These are phyloP conservation scores for Rhodofomes roseus DNA, from an alignment of 1,284 basidiomycete genomes.

Conservation along the genomic window DNA sequence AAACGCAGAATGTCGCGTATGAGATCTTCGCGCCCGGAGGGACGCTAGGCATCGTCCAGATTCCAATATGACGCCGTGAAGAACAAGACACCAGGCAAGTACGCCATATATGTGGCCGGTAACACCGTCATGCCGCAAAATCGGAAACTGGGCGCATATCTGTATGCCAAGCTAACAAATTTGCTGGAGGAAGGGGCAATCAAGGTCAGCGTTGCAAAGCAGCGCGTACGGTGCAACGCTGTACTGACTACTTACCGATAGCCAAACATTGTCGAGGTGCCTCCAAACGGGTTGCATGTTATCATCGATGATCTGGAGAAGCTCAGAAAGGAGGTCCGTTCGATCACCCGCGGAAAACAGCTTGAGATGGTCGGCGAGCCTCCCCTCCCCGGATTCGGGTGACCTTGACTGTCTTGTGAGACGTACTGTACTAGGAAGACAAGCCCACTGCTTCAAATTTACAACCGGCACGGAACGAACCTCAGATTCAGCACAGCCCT, in stretches of 20 bases:
- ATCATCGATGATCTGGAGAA: slow-evolving; percentile 39
- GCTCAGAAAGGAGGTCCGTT: slow-evolving; percentile 39
- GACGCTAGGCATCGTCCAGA: slow-evolving; percentile 13
- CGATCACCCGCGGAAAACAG: slow-evolving; percentile 42
- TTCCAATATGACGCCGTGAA: slow-evolving; percentile 5
- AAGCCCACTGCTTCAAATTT: no score
- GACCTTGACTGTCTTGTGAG: no score
- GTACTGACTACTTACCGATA: neutral
- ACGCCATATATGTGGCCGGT: slow-evolving; percentile 6
- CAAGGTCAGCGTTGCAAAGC: slow-evolving; percentile 9
- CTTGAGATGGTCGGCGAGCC: no score
- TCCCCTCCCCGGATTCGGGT: no score
- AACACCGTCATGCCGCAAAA: slow-evolving; percentile 8
- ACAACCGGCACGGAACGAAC: no score
- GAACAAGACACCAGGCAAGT: slow-evolving; percentile 13
- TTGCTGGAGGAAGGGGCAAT: slow-evolving; percentile 13
- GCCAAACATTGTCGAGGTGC: slow-evolving; percentile 32
- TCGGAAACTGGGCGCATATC: slow-evolving; percentile 5
- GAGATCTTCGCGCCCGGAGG: slow-evolving; percentile 17
- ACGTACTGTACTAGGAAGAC: no score
- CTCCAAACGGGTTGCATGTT: slow-evolving; percentile 43
- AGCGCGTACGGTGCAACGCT: slow-evolving; percentile 37
- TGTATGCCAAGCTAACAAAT: slow-evolving; percentile 12
- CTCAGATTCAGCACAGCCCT: no score
- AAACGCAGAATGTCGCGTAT: slow-evolving; percentile 19